Evolutionary conservation across 1,284 basidiomycete species (phyloP).

Genomic region (Trametes pubescens): DNA sequence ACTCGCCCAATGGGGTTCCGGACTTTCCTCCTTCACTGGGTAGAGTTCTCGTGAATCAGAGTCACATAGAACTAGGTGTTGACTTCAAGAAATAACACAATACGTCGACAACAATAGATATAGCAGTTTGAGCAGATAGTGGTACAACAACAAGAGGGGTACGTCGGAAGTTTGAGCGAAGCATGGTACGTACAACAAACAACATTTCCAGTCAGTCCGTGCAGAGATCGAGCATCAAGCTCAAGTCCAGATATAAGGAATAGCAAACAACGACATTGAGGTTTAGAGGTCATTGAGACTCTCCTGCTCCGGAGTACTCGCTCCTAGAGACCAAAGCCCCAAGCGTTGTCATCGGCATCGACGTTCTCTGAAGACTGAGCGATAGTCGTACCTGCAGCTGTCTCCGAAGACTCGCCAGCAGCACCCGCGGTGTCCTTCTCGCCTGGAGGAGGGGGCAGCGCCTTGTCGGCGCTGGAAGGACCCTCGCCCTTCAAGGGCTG

Average conservation of each 20-base stretch:
- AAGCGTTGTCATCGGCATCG: conserved; percentile 11
- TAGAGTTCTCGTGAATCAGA: no score
- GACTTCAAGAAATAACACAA: no score
- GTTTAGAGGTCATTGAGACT: background rate
- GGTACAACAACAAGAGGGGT: background rate
- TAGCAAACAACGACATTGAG: background rate
- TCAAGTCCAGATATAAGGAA: background rate
- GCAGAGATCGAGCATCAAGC: background rate
- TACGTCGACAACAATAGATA: no score
- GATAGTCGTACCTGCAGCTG: background rate
- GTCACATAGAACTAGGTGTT: no score
- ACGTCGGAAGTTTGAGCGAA: background rate
- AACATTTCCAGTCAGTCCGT: background rate
- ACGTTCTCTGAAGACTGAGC: background rate
- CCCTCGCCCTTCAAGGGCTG: background rate
- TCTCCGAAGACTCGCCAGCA: conserved; percentile 4
- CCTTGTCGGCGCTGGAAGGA: background rate
- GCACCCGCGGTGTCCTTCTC: conserved; percentile 4
- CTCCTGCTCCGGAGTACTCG: background rate
- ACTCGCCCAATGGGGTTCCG: no score
- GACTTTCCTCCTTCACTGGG: no score
- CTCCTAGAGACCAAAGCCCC: conserved; percentile 3
- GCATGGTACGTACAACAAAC: conserved; percentile 1
- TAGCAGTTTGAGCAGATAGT: no score
- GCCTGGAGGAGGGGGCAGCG: background rate